Conservation (phyloP, 768 basidiomycete species). For the Podaxis carcinomalis region DNA sequence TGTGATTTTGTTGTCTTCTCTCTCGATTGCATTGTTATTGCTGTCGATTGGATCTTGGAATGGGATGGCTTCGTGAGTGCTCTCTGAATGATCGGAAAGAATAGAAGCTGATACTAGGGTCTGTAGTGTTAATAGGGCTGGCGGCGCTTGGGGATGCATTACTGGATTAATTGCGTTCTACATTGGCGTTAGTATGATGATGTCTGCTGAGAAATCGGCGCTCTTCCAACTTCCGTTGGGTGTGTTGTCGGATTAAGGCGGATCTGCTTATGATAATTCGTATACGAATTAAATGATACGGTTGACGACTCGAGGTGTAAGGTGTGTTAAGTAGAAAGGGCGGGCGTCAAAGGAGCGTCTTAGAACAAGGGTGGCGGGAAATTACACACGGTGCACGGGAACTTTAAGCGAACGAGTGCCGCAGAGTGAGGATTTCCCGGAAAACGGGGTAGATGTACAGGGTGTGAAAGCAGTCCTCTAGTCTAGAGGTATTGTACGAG, state of each 20-base stretch:
- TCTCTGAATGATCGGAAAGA: not conserved
- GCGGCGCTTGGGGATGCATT: constrained; percentile 36
- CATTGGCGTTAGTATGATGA: constrained; percentile 35
- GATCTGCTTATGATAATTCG: too few species aligned
- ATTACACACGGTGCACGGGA: not conserved
- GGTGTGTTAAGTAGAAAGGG: not conserved
- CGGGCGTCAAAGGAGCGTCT: not conserved
- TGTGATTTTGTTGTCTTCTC: constrained; percentile 20
- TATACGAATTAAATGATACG: too few species aligned
- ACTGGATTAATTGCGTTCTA: constrained; percentile 43
- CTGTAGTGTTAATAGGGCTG: constrained; percentile 31
- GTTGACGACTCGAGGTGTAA: too few species aligned
- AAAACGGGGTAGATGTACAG: too few species aligned
- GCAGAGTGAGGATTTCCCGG: too few species aligned
- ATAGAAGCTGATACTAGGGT: not conserved
- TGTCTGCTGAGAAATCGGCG: constrained; percentile 30
- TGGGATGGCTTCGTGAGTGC: constrained; percentile 23
- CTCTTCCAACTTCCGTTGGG: constrained; percentile 35
- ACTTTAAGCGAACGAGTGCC: not conserved
- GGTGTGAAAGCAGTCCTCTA: too few species aligned
- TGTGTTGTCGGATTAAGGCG: constrained; percentile 11
- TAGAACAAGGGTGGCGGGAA: not conserved
- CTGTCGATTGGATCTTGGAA: constrained; percentile 27
- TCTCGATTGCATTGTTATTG: constrained; percentile 24
- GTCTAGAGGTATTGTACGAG: too few species aligned